These are phyloP conservation scores for Plasmodium adleri DNA, from an alignment of 169 alveolate genomes.

Conservation along the genomic window DNA sequence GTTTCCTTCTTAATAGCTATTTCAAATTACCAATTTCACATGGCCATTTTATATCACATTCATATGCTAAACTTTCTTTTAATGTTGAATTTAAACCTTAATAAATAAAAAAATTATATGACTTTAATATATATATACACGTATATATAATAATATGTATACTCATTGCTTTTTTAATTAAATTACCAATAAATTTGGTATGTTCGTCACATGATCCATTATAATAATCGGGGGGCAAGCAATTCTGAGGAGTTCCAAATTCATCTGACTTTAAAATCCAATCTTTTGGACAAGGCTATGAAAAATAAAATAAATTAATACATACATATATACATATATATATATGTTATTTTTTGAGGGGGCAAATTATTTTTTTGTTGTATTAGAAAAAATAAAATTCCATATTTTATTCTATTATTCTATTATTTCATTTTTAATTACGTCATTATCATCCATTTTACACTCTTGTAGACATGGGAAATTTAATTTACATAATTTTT, in stretches of 20 bases:
- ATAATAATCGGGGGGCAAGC: constrained; percentile 69
- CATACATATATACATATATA: neutral
- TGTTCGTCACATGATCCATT: constrained; percentile 53
- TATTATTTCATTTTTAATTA: constrained; percentile 26
- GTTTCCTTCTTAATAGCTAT: neutral
- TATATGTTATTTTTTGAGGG: neutral
- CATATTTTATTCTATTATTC: neutral
- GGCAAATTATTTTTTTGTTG: neutral
- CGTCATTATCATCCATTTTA: constrained; percentile 49
- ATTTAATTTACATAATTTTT: constrained; percentile 39
- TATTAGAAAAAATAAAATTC: neutral
- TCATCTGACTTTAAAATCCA: constrained; percentile 63
- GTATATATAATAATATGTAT: neutral
- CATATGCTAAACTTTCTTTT: constrained; percentile 51
- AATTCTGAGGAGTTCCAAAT: constrained; percentile 31
- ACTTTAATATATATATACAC: neutral
- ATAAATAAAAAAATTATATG: constrained; percentile 9
- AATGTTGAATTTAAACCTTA: constrained; percentile 13
- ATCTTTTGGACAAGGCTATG: constrained; percentile 54
- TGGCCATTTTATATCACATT: constrained; percentile 58
- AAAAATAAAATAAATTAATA: neutral
- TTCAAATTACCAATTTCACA: constrained; percentile 36
- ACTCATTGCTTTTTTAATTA: neutral
- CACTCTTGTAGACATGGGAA: constrained; percentile 56
- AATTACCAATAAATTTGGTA: constrained; percentile 36